These are phyloP conservation scores for Pelargonium exstipulatum DNA, from an alignment of 441 rosid genomes.

Conservation along the genomic window DNA sequence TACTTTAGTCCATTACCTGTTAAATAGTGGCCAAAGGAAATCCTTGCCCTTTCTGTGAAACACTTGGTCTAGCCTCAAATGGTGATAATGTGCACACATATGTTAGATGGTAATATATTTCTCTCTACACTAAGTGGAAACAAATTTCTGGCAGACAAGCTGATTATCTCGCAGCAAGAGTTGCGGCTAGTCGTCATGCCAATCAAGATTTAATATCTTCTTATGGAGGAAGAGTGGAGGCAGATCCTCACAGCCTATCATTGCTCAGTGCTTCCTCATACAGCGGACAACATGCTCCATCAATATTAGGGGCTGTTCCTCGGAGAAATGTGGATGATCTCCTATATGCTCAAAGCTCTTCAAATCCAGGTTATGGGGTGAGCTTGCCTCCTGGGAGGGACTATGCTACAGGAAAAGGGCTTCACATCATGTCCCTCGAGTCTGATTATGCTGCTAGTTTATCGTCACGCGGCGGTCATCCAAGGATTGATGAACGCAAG, in stretches of 20 bases:
- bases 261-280: slow-evolving; percentile 60
- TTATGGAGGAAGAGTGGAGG: slow-evolving; percentile 76
- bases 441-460: slow-evolving; percentile 54
- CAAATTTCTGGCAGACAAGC: slow-evolving; percentile 98
- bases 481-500: slow-evolving; percentile 65
- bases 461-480: slow-evolving; percentile 47
- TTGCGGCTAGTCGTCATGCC: slow-evolving; percentile 63
- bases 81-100: slow-evolving; percentile 31
- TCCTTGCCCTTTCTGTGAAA: slow-evolving; percentile 23
- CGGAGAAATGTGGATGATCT: slow-evolving; percentile 79
- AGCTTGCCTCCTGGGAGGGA: slow-evolving; percentile 99
- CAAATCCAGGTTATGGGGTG: slow-evolving; percentile 97
- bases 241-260: slow-evolving; percentile 68
- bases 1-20: slow-evolving; percentile 10
- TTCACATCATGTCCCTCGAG: slow-evolving; percentile 62
- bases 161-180: slow-evolving; percentile 93
- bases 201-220: slow-evolving; percentile 58
- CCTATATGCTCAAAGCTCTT: slow-evolving; percentile 51
- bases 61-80: slow-evolving; percentile 21
- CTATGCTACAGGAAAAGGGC: slow-evolving; percentile 84
- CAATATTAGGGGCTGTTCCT: slow-evolving; percentile 91
- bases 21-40: slow-evolving; percentile 25
- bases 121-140: slow-evolving; percentile 71
- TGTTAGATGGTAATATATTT: slow-evolving; percentile 42
- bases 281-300: slow-evolving; percentile 62